Conservation (phyloP, 495 filamentous ascomycete genomes). For the Collariella sp. region DNA sequence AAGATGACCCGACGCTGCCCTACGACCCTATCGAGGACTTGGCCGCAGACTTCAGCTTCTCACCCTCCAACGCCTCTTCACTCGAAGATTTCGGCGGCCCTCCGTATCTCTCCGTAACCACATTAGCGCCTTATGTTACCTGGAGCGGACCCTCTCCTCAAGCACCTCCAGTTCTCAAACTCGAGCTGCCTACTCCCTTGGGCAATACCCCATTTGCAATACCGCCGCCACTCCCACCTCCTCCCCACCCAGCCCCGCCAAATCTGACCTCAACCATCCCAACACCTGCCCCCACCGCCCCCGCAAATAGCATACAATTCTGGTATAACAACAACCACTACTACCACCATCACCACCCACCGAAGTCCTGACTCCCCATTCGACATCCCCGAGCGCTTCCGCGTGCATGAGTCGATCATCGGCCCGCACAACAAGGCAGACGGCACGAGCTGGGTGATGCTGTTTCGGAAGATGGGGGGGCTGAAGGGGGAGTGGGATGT, state of each 20-base stretch:
- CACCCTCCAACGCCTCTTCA: constrained; percentile 19
- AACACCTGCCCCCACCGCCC: no score
- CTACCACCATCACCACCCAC: neutral
- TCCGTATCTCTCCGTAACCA: no score
- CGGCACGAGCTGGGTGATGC: constrained; percentile 25
- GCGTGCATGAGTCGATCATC: constrained; percentile 25
- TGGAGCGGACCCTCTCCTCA: neutral
- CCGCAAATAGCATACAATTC: no score
- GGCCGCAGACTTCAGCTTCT: constrained; percentile 15
- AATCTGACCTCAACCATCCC: no score
- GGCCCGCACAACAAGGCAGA: constrained; percentile 25
- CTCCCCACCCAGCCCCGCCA: neutral
- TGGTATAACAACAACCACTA: no score
- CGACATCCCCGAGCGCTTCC: constrained; percentile 25
- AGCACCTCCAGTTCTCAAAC: constrained; percentile 6
- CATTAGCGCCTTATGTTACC: constrained; percentile 7
- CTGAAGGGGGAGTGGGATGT: constrained; percentile 25
- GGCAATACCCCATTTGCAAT: constrained; percentile 1
- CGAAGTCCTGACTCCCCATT: constrained; percentile 24
- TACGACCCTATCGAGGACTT: constrained; percentile 18
- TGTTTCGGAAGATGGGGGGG: constrained; percentile 25
- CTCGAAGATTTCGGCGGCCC: constrained; percentile 16
- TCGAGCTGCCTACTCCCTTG: constrained; percentile 15
- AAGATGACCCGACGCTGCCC: constrained; percentile 24
- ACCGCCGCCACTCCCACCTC: neutral